Base-by-base conservation (phyloP, 768 basidiomycete species). In the Lyophyllum atratum region DNA sequence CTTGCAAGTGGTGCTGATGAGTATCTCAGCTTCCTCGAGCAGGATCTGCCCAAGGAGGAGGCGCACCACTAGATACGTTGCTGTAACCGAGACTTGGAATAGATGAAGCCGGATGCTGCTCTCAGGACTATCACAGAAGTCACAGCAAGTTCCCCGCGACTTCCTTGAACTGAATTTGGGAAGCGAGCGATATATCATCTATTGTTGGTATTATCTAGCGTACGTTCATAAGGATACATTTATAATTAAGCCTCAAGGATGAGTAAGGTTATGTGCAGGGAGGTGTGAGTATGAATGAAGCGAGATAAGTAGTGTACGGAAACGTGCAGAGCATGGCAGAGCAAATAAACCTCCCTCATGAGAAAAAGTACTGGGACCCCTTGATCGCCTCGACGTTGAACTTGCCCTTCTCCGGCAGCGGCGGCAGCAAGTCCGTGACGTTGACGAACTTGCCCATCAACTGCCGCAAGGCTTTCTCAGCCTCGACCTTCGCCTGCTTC, bases 321-420 rank as follows among this genome's bases (percentile, higher is more conserved):
- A 45, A 45, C 4, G 28, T 33, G 15, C n/a, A 45, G 17, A 43
- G 48, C n/a, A 46, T 7, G 21, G 28, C 26, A 37, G 28, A 44
- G 26, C 28, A 46, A 28, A 19, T 24, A 45, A 21, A 31, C 39
- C 42, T 34, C 45, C 31, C 25, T 29, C 83, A 97, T 42, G 95
- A 95, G 81, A 98, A 98, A 83, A 98, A 98, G 73, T 98, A 98
- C 34, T 80, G 79, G 42, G 90, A 92, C 55, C 85, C 73, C 69
- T 89, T 89, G 73, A 98, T 95, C 58, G 78, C 79, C 64, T 84
- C 78, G 59, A 98, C 93, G 61, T 92, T 83, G 70, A 98, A 97
- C 55, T 78, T 76, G 53, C 96, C 96, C 76, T 92, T 93, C 71
- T 83, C 68, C 0, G 96, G 96, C 21, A 94, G 70, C 0, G 86